Base-by-base conservation (phyloP, 2,329 filamentous ascomycete species). In the Dothideomycetes sp. region DNA sequence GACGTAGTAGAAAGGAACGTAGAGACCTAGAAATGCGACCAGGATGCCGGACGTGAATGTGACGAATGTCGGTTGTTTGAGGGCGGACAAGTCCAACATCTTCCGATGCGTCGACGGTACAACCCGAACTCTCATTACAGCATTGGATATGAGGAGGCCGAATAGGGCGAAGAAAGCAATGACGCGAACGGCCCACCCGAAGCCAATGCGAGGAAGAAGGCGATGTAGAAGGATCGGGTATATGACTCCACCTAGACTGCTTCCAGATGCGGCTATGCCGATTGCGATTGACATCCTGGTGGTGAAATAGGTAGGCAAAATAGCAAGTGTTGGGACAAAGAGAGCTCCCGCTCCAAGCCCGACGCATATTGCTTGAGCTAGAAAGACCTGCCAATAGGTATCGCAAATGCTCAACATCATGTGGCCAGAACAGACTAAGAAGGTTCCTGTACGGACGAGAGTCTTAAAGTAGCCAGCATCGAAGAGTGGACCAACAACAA, bases 101-200 rank as follows among this genome's bases (percentile, higher is more conserved):
- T 60, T 61, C 22, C 67, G 58, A 16, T 57, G 54, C 11, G 57
- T 57, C 1, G 58, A 52, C 1, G 66, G 66, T 1, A 67, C 49
- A 1, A 69, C 65, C 27, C 67, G 64, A 3, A 67, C 56, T 36
- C 58, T 58, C 54, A 69, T 63, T 30, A 58, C 55, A 4, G 51
- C 17, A 45, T 62, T 65, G 1, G 65, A 61, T 8, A 70, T 42
- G 1, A 55, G 40, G 16, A 68, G 57, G 7, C 71, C 69, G 1
- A 53, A 60, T 4, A 78, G 57, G 49, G 74, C 70, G 22, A 86
- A 67, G 49, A 85, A 81, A 0, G 70, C 81, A 1, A 83, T 64
- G 8, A 76, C 69, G 5, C 81, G 65, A 3, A 78, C 75, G 0
- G 77, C 69, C 76, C 78, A 81, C 0, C 64, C 60, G 47, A 81